Evolutionary conservation across 495 filamentous ascomycete genomes (phyloP).

Genomic region (Podospora appendiculata): DNA sequence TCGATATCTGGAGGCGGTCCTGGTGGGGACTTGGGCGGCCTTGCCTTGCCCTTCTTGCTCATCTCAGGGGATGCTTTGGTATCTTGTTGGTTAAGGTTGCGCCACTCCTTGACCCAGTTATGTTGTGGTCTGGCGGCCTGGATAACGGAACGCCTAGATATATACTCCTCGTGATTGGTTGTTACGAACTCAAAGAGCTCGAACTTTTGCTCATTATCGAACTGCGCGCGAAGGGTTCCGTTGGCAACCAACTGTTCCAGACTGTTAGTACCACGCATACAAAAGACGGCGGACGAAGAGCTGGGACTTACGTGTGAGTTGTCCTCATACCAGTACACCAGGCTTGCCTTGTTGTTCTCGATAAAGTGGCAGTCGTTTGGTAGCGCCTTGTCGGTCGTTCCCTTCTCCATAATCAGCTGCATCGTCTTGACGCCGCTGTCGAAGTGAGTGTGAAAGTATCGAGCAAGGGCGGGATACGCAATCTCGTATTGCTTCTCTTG

Average conservation of each 20-base stretch:
- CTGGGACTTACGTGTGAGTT: constrained; percentile 54
- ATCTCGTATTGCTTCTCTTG: constrained; percentile 70
- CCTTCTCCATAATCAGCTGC: constrained; percentile 63
- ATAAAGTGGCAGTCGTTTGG: constrained; percentile 57
- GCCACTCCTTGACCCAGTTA: constrained; percentile 50
- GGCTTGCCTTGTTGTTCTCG: constrained; percentile 52
- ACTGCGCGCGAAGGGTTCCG: constrained; percentile 55
- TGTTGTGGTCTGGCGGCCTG: constrained; percentile 46
- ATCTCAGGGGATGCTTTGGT: constrained; percentile 64
- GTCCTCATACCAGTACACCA: constrained; percentile 67
- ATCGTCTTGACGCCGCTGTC: constrained; percentile 74
- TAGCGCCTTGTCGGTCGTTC: constrained; percentile 45
- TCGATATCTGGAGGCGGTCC: constrained; percentile 48
- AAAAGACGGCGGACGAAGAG: neutral
- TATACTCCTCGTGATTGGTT: constrained; percentile 57
- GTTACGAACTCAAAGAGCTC: constrained; percentile 65
- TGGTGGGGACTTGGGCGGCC: constrained; percentile 38
- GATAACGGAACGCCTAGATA: constrained; percentile 49
- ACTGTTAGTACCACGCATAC: constrained; percentile 7
- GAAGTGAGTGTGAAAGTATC: constrained; percentile 77
- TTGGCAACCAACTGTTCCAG: constrained; percentile 50
- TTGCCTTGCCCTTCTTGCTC: constrained; percentile 59
- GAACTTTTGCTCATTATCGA: constrained; percentile 61
- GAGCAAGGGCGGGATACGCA: constrained; percentile 60
- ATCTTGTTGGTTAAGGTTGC: constrained; percentile 44